Evolutionary conservation across 2,329 filamentous ascomycete species (phyloP).

Genomic region (Nothopassalora personata): DNA sequence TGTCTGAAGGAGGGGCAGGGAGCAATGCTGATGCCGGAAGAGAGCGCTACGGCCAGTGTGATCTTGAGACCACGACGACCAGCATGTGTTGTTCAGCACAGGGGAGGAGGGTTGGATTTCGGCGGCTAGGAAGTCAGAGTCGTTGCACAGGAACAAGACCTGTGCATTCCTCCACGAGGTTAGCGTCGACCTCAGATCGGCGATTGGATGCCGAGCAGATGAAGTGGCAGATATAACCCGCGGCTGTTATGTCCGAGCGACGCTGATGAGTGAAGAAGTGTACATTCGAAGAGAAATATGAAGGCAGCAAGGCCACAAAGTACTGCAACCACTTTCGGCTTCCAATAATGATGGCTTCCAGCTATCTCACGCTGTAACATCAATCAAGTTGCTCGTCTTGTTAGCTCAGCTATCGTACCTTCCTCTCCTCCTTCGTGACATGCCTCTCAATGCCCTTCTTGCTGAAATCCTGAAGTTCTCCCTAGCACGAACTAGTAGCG

Average conservation of each 20-base stretch:
- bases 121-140: slow-evolving; percentile 1
- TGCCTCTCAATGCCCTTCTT: too few relatives aligned
- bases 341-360: background rate
- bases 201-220: background rate
- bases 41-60: background rate
- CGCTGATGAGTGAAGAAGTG: background rate
- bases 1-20: background rate
- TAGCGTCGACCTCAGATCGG: background rate
- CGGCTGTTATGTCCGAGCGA: background rate
- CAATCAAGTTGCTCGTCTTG: background rate
- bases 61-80: background rate
- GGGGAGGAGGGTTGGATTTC: background rate
- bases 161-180: background rate
- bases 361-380: background rate
- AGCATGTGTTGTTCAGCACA: slow-evolving; percentile 5
- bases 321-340: background rate
- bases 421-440: too few relatives aligned
- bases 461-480: too few relatives aligned
- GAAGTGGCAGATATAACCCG: background rate
- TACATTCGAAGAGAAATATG: background rate
- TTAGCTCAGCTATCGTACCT: slow-evolving; percentile 15
- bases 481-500: too few relatives aligned
- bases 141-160: background rate
- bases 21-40: background rate
- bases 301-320: background rate